A percentile compares a stretch with the other conserved stretches of the same genome.
Evolutionary conservation across 1,139 yeast species (phyloP).

Genomic region (Nakaseomyces delphensis): DNA sequence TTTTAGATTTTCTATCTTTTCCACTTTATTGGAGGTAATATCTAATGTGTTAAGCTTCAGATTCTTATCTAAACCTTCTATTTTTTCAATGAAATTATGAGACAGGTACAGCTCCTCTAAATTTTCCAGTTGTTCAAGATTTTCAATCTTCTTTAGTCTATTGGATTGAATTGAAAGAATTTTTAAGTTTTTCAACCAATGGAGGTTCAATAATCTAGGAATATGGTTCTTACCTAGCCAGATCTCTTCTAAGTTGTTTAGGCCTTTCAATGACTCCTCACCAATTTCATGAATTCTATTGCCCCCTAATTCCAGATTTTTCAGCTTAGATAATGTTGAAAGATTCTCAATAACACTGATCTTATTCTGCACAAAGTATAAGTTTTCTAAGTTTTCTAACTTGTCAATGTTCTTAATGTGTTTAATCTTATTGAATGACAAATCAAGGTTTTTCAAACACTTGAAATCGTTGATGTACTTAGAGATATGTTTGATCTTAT

Average conservation of each 20-base stretch:
- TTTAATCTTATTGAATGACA: slow-evolving; percentile 85
- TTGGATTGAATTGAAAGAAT: slow-evolving; percentile 87
- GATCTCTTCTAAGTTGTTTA: slow-evolving; percentile 59
- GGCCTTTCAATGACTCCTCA: slow-evolving; percentile 33
- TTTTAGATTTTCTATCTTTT: slow-evolving; percentile 51
- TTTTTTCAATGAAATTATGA: slow-evolving; percentile 66
- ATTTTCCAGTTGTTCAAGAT: slow-evolving; percentile 59
- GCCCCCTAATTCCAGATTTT: slow-evolving; percentile 84
- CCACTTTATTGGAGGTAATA: slow-evolving; percentile 64
- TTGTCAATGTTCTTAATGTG: slow-evolving; percentile 73
- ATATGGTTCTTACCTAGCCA: slow-evolving; percentile 94
- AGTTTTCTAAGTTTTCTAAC: slow-evolving; percentile 50
- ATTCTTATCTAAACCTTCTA: slow-evolving; percentile 74
- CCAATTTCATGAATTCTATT: slow-evolving; percentile 62
- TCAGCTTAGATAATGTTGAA: slow-evolving; percentile 48
- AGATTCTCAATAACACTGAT: slow-evolving; percentile 66
- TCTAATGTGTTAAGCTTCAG: slow-evolving; percentile 66
- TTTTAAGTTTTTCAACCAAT: slow-evolving; percentile 51
- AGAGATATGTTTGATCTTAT: slow-evolving; percentile 80
- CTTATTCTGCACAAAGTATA: slow-evolving; percentile 85
- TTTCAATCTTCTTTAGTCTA: slow-evolving; percentile 69
- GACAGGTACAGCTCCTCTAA: slow-evolving; percentile 84
- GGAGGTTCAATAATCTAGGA: slow-evolving; percentile 53
- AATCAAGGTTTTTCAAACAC: slow-evolving; percentile 57
- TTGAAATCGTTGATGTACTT: slow-evolving; percentile 50